Conservation (phyloP, 1,139 yeast species). For the Hansenula lynferdii region DNA sequence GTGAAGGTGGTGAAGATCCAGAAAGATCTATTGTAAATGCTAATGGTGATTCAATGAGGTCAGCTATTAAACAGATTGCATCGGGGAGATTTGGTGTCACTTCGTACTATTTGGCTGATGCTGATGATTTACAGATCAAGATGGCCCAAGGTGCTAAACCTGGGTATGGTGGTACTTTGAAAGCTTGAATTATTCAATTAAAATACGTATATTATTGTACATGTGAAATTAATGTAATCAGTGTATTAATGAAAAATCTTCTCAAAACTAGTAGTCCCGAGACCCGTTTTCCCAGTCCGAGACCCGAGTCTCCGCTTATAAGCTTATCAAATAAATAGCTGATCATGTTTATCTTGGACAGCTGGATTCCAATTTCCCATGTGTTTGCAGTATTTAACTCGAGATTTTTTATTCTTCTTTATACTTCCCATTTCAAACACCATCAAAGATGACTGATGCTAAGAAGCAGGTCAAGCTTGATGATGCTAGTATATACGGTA, state of each 20-base stretch:
- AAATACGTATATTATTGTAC: too few relatives aligned
- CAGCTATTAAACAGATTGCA: constrained; percentile 96
- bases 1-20: constrained; percentile 99
- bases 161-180: constrained; percentile 99
- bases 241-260: too few relatives aligned
- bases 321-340: too few relatives aligned
- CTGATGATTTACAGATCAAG: constrained; percentile 95
- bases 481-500: constrained; percentile 24
- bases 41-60: constrained; percentile 96
- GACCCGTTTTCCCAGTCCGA: too few relatives aligned
- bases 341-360: too few relatives aligned
- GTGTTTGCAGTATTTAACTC: too few relatives aligned
- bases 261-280: too few relatives aligned
- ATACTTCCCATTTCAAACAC: too few relatives aligned
- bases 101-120: constrained; percentile 88
- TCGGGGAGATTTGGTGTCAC: constrained; percentile 99
- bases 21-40: constrained; percentile 77
- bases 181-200: constrained; percentile 35
- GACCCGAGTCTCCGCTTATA: too few relatives aligned
- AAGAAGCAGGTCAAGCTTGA: not conserved
- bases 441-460: not conserved
- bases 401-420: too few relatives aligned
- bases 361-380: too few relatives aligned
- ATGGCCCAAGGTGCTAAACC: constrained; percentile 99
- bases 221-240: too few relatives aligned